Evolutionary conservation across 257 asterid genomes (phyloP), one percentile per base, ranked within the genome.

Genomic region (Anisodus acutangulus): DNA sequence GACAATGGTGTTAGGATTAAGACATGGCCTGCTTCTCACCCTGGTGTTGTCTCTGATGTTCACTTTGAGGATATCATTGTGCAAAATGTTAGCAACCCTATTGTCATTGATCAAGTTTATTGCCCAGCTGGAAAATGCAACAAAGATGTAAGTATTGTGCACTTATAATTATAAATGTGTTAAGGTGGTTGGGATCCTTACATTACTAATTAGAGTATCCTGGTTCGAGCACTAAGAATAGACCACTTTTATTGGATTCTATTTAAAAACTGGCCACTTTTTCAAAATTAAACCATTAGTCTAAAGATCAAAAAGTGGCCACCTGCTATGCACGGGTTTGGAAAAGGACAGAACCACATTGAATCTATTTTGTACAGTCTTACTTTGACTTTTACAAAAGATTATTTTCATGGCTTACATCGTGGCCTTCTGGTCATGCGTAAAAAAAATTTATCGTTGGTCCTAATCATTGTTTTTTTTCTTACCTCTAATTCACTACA

Each of bases 51-150:
- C 5, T 87, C 88, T 4, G 55, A 74, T 83, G 35, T 89, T 55
- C 83, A 79, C 12, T 89, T 86, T 72, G 78, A 81, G 8, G 78
- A 85, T 79, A 83, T 87, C 15, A 43, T 79, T 66, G 85, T 89
- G 84, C 80, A 86, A 81, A 88, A 86, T 8, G 92, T 89, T 3
- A 39, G 83, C 83, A 85, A 83, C 7, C 91, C 90, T 17, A 22
- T 89, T 5, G 6, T 86, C 51, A 76, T 89, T 8, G 91, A 89
- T 78, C 91, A 89, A 45, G 85, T 87, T 3, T 89, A 89, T 31
- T 84, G 87, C 63, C 87, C 89, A 3, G 53, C 72, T 39, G 63
- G 82, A 8, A 66, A 83, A 55, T 85, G 91, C 87, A 35, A 78
- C 22, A 80, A 55, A 39, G 37, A 81, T n/a, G 85, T 85, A 82